Base-by-base conservation (phyloP, 352 stramenopile species). In the Phytophthora constricta region DNA sequence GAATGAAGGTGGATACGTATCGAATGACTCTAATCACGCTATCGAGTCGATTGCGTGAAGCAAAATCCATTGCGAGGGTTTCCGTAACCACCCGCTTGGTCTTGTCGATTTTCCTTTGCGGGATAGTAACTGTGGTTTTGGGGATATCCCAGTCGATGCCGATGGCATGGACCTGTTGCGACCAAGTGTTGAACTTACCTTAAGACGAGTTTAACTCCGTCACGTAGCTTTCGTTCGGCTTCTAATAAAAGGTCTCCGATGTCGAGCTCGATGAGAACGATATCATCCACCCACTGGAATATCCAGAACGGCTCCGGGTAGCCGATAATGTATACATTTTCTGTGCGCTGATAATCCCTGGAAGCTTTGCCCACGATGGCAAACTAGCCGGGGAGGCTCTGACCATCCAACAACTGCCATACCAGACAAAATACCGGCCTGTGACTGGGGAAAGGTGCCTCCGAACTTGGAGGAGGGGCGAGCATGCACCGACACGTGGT, bases 131-230 rank as follows among this genome's bases (percentile, higher is more conserved):
- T 2, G 26, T 4, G 2, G 52, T 37, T 19, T 23, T 19, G 0
- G 41, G 54, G 11, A 62, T 62, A 19, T 46, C 46, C 54, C 54
- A 62, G 54, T 54, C 41, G n/a, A 62, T 54, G 5, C 42, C 54
- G 10, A 62, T 42, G 3, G 26, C 42, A 16, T 53, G 42, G 14
- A 54, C 48, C 2, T 31, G 3, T 3, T 19, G 8, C 26, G 42
- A 62, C 28, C 27, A 62, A n/a, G 42, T 62, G 20, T 34, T 52
- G 42, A 62, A 54, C 13, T 62, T 53, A 0, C 54, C 42, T 47
- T 53, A 62, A 62, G 7, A 62, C 42, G 17, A 62, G 42, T 16
- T 62, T 62, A 4, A 62, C 20, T 10, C 42, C 41, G 27, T 62
- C 41, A 53, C 54, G 50, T 33, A 58, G 33, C 0, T 33, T 7